Evolutionary conservation across 257 asterid species (phyloP), one percentile per base, ranked within the genome.

Genomic region (Phtheirospermum japonicum): DNA sequence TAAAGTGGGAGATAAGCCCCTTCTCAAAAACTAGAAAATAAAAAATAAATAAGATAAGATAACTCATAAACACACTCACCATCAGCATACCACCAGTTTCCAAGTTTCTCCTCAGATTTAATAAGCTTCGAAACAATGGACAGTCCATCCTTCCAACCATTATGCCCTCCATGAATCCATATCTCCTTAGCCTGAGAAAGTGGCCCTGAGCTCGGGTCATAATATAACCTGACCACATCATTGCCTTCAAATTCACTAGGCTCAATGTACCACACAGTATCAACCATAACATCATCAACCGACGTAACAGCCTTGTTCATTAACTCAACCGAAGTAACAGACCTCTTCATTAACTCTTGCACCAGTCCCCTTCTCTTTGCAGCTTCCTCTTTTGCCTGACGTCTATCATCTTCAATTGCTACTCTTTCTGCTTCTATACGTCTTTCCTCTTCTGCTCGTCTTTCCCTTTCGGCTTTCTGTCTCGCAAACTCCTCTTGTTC

Each of bases 101-200:
- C 88, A 66, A 71, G 83, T 66, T 71, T 72, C 37, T 63, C 65
- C 73, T 76, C 76, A 3, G 85, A 74, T 71, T 43, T 81, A 52
- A 59, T 60, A 76, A 93, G 95, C 81, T 80, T 81, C 43, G 86
- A 77, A 63, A 83, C 74, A 70, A 87, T 73, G 58, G 96, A 84
- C 61, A 87, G 77, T 14, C 99, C 99, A 67, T 80, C 76, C 66
- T 59, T 70, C 99, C 99, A 93, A 75, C 77, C 76, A 76, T 85
- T 82, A 63, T 83, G 75, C 59, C 96, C 99, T 53, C 97, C 99
- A 79, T 93, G 99, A 64, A 93, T 74, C 97, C 97, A 93, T 61
- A 93, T 14, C 37, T 79, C 88, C 68, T 75, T 73, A 55, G 84
- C 81, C 54, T 74, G 77, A 67, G 71, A 60, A 63, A 93, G 88